A percentile compares a stretch with the other conserved stretches of the same genome.
Evolutionary conservation across 441 rosid genomes (phyloP).

Genomic region (Metrosideros polymorpha): DNA sequence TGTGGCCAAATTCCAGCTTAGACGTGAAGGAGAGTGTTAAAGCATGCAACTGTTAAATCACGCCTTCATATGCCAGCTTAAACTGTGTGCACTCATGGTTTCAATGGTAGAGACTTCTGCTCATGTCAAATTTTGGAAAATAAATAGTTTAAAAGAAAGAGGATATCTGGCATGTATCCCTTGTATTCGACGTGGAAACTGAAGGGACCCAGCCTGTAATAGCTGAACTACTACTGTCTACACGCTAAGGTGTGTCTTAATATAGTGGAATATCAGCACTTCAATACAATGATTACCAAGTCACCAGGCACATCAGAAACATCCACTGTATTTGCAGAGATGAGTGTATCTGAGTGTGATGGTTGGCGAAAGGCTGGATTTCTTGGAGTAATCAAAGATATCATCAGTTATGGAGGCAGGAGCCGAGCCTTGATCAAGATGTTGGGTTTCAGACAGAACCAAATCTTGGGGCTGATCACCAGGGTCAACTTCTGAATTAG

Average conservation of each 20-base stretch:
- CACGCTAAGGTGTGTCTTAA: too few relatives aligned
- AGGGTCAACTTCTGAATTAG: conserved; percentile 12
- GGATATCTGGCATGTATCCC: neutral
- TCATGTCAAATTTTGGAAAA: neutral
- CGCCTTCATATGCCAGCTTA: neutral
- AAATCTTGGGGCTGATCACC: conserved; percentile 8
- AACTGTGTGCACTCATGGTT: neutral
- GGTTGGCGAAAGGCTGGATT: conserved; percentile 26
- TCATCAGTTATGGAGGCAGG: conserved; percentile 17
- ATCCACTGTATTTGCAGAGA: conserved; percentile 6
- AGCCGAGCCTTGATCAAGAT: conserved; percentile 17
- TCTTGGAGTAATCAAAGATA: conserved; percentile 22
- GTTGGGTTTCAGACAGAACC: conserved; percentile 16
- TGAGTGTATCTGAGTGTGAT: conserved; percentile 4
- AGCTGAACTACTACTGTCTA: too few relatives aligned
- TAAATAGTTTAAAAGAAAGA: too few relatives aligned
- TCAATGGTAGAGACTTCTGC: neutral
- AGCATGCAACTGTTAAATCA: neutral
- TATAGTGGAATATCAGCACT: too few relatives aligned
- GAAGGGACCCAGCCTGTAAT: neutral
- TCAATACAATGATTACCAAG: conserved; percentile 17
- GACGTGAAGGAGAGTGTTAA: neutral
- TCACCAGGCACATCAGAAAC: conserved; percentile 16
- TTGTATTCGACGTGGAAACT: neutral
- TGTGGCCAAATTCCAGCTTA: neutral